phyloP scores from a whole-genome alignment of 306 rosid genomes.

The Malus sylvestris region DNA sequence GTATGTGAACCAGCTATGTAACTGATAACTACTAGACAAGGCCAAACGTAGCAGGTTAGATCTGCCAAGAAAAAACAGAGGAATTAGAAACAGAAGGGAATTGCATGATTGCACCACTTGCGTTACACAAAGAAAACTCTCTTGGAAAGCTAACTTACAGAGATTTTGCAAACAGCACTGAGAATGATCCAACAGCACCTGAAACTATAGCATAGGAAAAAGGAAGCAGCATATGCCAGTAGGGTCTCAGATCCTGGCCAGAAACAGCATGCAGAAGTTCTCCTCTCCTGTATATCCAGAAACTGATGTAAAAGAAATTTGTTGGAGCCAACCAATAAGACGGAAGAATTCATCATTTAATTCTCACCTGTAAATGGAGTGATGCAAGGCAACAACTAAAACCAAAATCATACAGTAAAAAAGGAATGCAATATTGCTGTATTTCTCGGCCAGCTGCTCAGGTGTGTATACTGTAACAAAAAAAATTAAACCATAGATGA shows the following conservation, averaged over 20 bases:
- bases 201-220: slow-evolving; percentile 96
- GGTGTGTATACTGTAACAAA: slow-evolving; percentile 84
- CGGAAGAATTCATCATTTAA: slow-evolving; percentile 6
- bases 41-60: slow-evolving; percentile 84
- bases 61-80: slow-evolving; percentile 35
- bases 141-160: slow-evolving; percentile 61
- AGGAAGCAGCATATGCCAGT: slow-evolving; percentile 85
- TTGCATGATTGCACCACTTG: background rate
- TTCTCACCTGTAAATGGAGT: slow-evolving; percentile 69
- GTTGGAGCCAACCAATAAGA: slow-evolving; percentile 1
- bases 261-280: slow-evolving; percentile 56
- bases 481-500: slow-evolving; percentile 18
- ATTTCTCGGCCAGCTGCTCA: slow-evolving; percentile 89
- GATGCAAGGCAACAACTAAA: slow-evolving; percentile 69
- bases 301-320: slow-evolving; percentile 7
- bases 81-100: slow-evolving; percentile 17
- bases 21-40: slow-evolving; percentile 76
- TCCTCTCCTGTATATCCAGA: slow-evolving; percentile 66
- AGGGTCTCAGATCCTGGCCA: slow-evolving; percentile 76
- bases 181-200: slow-evolving; percentile 96
- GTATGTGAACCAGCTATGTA: slow-evolving; percentile 96
- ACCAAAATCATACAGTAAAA: slow-evolving; percentile 79
- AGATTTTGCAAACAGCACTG: slow-evolving; percentile 96
- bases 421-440: slow-evolving; percentile 72
- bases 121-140: slow-evolving; percentile 13